Evolutionary conservation across 2,329 filamentous ascomycete genomes (phyloP).

Genomic region (Fusarium nurragi): DNA sequence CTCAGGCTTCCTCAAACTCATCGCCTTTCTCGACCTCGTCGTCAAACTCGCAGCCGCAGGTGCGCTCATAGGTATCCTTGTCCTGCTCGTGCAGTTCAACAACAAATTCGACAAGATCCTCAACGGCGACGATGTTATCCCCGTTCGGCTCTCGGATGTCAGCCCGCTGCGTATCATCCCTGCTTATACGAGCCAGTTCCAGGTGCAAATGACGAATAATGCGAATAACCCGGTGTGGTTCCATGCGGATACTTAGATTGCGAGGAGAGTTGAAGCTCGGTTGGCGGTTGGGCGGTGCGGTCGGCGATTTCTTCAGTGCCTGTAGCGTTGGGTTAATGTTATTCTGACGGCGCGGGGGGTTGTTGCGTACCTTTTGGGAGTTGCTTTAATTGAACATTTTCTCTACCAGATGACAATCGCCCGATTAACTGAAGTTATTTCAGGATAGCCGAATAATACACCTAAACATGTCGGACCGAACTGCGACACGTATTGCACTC

Average conservation of each 20-base stretch:
- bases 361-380: not conserved
- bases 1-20: constrained; percentile 26
- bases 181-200: not conserved
- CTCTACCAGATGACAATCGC: not conserved
- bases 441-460: not conserved
- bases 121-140: not conserved
- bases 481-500: not conserved
- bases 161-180: constrained; percentile 1
- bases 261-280: not conserved
- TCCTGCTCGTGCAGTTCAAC: constrained; percentile 25
- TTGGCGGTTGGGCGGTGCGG: no score
- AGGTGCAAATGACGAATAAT: constrained; percentile 10
- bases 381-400: not conserved
- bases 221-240: constrained; percentile 8
- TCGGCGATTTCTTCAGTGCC: no score
- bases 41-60: constrained; percentile 29
- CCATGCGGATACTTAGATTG: constrained; percentile 11
- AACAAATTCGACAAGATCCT: constrained; percentile 1
- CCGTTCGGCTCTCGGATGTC: not conserved
- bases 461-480: not conserved
- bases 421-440: not conserved
- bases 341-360: not conserved
- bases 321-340: not conserved
- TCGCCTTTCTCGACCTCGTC: constrained; percentile 30
- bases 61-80: constrained; percentile 32